A percentile compares a stretch with the other conserved stretches of the same genome.
phyloP scores from a whole-genome alignment of 805 yeast genomes.

The Hanseniaspora meyeri region DNA sequence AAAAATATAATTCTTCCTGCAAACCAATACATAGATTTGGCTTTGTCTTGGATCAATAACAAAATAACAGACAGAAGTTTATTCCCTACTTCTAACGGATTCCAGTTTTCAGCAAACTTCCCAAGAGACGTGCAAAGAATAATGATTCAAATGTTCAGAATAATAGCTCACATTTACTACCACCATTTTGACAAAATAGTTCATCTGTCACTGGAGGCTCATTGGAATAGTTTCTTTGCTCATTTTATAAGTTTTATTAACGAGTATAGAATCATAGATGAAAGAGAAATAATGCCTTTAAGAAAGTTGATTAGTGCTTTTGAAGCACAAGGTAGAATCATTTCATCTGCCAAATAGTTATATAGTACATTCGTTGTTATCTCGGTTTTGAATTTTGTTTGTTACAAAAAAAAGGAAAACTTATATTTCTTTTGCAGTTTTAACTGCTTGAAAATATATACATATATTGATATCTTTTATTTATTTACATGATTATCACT shows the following conservation, averaged over 20 bases:
- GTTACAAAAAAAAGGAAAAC: too few species aligned
- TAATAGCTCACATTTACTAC: slow-evolving; percentile 88
- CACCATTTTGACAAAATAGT: slow-evolving; percentile 88
- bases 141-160: slow-evolving; percentile 82
- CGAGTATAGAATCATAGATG: slow-evolving; percentile 71
- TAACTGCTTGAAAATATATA: too few species aligned
- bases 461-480: not conserved
- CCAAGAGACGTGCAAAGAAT: slow-evolving; percentile 74
- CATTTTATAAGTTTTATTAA: slow-evolving; percentile 80
- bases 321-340: slow-evolving; percentile 77
- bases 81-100: slow-evolving; percentile 83
- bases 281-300: slow-evolving; percentile 68
- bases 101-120: slow-evolving; percentile 80
- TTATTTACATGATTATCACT: not conserved
- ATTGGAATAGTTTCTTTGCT: slow-evolving; percentile 94
- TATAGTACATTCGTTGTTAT: not conserved
- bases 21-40: slow-evolving; percentile 80
- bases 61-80: slow-evolving; percentile 79
- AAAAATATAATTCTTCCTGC: slow-evolving; percentile 84
- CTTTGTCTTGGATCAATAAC: slow-evolving; percentile 76
- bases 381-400: not conserved
- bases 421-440: too few species aligned
- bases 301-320: slow-evolving; percentile 62
- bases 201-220: slow-evolving; percentile 89
- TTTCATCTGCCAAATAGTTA: slow-evolving; percentile 16